phyloP scores from a whole-genome alignment of 192 early-diverging fungal genomes.

The Paraglomus occultum region DNA sequence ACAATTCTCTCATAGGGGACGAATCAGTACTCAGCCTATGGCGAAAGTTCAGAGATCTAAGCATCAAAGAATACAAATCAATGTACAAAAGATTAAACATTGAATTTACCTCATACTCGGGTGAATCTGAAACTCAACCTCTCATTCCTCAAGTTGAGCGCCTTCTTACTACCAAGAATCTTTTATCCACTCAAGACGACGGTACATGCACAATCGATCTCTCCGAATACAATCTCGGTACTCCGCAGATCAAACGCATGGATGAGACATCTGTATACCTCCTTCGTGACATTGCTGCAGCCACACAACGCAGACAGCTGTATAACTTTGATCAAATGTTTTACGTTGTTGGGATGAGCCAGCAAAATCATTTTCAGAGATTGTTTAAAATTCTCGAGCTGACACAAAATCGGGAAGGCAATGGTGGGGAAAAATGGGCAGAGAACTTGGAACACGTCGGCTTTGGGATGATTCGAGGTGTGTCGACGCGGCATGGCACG shows the following conservation, averaged over 20 bases:
- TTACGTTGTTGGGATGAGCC: slow-evolving; percentile 86
- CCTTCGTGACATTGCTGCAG: slow-evolving; percentile 88
- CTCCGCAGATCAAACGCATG: slow-evolving; percentile 66
- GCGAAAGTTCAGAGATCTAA: slow-evolving; percentile 82
- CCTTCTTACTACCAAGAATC: slow-evolving; percentile 58
- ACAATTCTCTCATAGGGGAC: slow-evolving; percentile 41
- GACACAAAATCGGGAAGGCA: slow-evolving; percentile 16
- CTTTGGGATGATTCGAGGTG: slow-evolving; percentile 88
- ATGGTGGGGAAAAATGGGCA: slow-evolving; percentile 44
- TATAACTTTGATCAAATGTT: slow-evolving; percentile 79
- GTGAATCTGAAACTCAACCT: slow-evolving; percentile 80
- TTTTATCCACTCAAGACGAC: slow-evolving; percentile 61
- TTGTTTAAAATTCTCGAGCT: slow-evolving; percentile 84
- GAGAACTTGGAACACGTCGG: slow-evolving; percentile 74
- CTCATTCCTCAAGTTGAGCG: slow-evolving; percentile 64
- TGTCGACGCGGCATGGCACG: slow-evolving; percentile 90
- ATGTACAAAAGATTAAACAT: slow-evolving; percentile 83
- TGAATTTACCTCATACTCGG: slow-evolving; percentile 84
- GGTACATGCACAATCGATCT: slow-evolving; percentile 83
- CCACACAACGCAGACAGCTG: slow-evolving; percentile 68
- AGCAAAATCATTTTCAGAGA: slow-evolving; percentile 84
- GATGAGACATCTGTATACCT: slow-evolving; percentile 90
- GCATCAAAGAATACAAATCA: slow-evolving; percentile 76
- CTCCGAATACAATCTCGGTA: slow-evolving; percentile 68
- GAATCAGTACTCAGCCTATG: slow-evolving; percentile 66